Percentiles rank a stretch among this genome's conserved stretches.
These are phyloP conservation scores for Neurospora africana DNA, from an alignment of 495 filamentous ascomycete genomes.

Conservation along the genomic window DNA sequence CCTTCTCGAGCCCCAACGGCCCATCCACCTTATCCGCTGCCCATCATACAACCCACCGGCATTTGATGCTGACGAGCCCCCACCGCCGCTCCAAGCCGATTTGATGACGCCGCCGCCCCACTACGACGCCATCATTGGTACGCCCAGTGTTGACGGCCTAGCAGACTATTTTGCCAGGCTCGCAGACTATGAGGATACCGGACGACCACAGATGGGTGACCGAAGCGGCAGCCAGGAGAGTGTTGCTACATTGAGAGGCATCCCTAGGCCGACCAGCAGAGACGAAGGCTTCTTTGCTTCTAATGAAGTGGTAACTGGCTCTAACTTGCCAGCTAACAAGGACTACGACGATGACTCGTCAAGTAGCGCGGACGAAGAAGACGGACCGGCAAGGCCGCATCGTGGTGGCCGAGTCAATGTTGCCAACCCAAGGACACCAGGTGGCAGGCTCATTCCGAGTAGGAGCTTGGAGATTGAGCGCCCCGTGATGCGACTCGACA, in stretches of 20 bases:
- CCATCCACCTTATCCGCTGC: constrained; percentile 80
- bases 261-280: background rate
- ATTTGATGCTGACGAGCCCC: constrained; percentile 81
- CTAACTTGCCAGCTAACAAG: background rate
- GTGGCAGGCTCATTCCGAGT: constrained; percentile 35
- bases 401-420: constrained; percentile 42
- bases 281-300: background rate
- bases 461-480: constrained; percentile 38
- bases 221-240: background rate
- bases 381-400: constrained; percentile 28
- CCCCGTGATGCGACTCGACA: constrained; percentile 27
- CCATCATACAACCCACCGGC: constrained; percentile 87
- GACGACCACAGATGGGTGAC: constrained; percentile 7
- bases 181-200: constrained; percentile 32
- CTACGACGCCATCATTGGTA: constrained; percentile 76
- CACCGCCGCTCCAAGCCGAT: constrained; percentile 37
- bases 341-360: constrained; percentile 25
- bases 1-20: constrained; percentile 33
- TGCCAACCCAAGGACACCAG: constrained; percentile 43
- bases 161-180: constrained; percentile 78
- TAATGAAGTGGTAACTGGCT: background rate
- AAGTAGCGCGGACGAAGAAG: constrained; percentile 26
- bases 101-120: constrained; percentile 78
- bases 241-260: background rate
- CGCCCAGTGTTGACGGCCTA: constrained; percentile 66